Conservation (phyloP, 805 yeast species). For the Sugiyamaella boreocaroliniensis region DNA sequence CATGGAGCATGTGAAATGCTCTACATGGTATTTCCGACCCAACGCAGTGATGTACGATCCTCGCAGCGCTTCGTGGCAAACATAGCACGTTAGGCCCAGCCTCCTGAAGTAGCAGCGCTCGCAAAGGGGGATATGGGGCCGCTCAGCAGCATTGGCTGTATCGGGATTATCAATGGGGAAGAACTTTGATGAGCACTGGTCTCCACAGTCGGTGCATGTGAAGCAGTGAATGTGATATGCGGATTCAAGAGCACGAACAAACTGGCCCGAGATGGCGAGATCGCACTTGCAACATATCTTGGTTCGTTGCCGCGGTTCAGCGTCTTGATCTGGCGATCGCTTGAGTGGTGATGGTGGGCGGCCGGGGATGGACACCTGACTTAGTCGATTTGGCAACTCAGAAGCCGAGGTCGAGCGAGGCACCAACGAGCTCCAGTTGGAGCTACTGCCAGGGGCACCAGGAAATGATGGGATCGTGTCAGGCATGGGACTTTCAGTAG, state of each 20-base stretch:
- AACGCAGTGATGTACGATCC: slow-evolving; percentile 93
- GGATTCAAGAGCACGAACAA: slow-evolving; percentile 74
- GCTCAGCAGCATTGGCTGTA: slow-evolving; percentile 22
- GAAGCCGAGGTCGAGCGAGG: not conserved
- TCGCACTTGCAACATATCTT: slow-evolving; percentile 47
- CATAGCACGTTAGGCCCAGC: slow-evolving; percentile 75
- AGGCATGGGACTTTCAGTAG: not conserved
- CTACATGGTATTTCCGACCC: slow-evolving; percentile 86
- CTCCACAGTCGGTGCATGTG: slow-evolving; percentile 76
- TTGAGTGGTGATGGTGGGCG: not conserved
- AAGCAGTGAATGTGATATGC: slow-evolving; percentile 86
- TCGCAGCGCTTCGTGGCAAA: slow-evolving; percentile 76
- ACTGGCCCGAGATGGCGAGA: slow-evolving; percentile 56
- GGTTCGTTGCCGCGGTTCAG: slow-evolving; percentile 4
- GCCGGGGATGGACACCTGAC: not conserved
- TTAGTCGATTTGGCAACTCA: not conserved
- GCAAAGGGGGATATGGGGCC: slow-evolving; percentile 54
- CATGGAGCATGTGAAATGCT: slow-evolving; percentile 87
- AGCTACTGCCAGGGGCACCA: not conserved
- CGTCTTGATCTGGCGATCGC: not conserved
- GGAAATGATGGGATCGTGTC: not conserved
- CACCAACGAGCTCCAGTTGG: not conserved
- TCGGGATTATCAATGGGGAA: slow-evolving; percentile 61
- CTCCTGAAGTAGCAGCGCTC: slow-evolving; percentile 89
- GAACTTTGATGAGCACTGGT: slow-evolving; percentile 75